Base-by-base conservation (phyloP, 2,329 filamentous ascomycete genomes). In the Drechslerella stenobrocha region DNA sequence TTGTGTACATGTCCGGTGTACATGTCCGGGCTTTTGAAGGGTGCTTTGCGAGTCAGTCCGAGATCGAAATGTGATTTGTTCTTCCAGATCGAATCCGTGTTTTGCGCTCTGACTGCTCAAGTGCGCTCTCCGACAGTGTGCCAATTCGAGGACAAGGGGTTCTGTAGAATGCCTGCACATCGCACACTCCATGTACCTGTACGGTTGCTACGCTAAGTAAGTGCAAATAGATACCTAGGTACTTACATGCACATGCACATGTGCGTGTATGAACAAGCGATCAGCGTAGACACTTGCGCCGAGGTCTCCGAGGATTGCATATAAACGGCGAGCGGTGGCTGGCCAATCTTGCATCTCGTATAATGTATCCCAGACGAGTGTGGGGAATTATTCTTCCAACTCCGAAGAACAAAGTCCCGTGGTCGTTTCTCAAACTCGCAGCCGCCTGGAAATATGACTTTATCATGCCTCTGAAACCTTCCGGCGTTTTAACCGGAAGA, bases 351-450 rank as follows among this genome's bases (percentile, higher is more conserved):
- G 55, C 53, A 59, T 51, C 44, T 67, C 50, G 55, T 56, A 60
- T 56, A 67, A 55, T 67, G 44, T 60, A 67, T 67, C 63, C 63
- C 63, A 67, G 63, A 67, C 63, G 28, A 46, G 55, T 67, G 63
- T 67, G 63, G 63, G 63, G 63, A 67, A 67, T 67, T 60, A 67
- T 67, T 67, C 63, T 67, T 67, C 63, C 63, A 67, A 67, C 63
- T 67, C 63, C 63, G 63, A 67, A 51, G 44, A 44, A 67, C 48
- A 34, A 30, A 67, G 63, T 67, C 63, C 60, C 63, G 63, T 67
- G 63, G 55, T 23, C 50, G 44, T 42, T 55, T 59, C 53, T 59
- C 48, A 50, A 66, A 66, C 53, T 24, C 34, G 11, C 34, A 32
- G 48, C 40, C 44, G 34, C 35, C 59, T 52, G 35, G 45, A 48